A percentile compares a stretch with the other conserved stretches of the same genome.
Conservation (phyloP, 345 rosid genomes). For the Dipteronia sinensis region DNA sequence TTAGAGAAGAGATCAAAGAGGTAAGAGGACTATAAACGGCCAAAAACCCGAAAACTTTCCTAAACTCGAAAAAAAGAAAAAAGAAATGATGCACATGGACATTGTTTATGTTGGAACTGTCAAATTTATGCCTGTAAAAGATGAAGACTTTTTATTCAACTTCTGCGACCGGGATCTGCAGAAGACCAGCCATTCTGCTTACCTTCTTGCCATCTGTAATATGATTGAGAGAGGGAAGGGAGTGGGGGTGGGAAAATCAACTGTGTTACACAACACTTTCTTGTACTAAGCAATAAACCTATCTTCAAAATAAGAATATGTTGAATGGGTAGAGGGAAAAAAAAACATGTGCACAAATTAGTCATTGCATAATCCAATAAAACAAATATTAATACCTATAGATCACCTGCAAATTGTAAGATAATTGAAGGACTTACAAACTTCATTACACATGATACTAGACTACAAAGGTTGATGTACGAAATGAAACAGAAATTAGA, state of each 20-base stretch:
- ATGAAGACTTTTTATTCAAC: constrained; percentile 64
- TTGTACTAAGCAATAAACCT: neutral
- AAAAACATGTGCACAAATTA: neutral
- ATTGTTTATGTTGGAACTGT: constrained; percentile 27
- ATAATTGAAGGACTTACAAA: too few relatives aligned
- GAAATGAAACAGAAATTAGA: neutral
- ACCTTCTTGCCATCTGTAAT: constrained; percentile 40
- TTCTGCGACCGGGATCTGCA: constrained; percentile 46
- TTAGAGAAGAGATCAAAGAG: constrained; percentile 1
- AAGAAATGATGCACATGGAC: constrained; percentile 13
- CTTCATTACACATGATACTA: neutral
- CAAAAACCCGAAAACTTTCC: constrained; percentile 22
- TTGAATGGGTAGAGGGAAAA: neutral
- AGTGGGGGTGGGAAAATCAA: neutral
- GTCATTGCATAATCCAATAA: neutral
- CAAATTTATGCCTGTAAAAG: constrained; percentile 9
- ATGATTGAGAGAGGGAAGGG: neutral
- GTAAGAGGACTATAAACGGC: constrained; percentile 28
- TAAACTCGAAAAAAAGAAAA: constrained; percentile 5
- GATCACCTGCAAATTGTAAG: too few relatives aligned
- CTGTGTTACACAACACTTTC: neutral
- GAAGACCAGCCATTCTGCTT: constrained; percentile 45
- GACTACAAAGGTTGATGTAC: neutral
- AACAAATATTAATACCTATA: neutral
- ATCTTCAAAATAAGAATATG: neutral